Percentiles rank a stretch among this genome's conserved stretches.
Evolutionary conservation across 2,329 filamentous ascomycete genomes (phyloP).

Genomic region (Fusarium sp.): DNA sequence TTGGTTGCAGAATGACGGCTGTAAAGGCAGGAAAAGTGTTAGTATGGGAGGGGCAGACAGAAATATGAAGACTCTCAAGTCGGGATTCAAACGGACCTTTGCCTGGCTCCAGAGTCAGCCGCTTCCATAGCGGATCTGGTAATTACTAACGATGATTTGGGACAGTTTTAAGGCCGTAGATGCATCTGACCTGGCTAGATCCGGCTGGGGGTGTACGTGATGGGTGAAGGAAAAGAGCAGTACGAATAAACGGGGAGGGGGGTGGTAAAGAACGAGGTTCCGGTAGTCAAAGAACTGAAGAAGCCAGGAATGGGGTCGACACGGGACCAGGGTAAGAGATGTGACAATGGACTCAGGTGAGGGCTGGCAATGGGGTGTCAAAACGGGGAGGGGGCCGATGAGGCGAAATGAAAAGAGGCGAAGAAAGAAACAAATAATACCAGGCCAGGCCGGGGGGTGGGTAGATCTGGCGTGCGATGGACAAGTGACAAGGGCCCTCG

Average conservation of each 20-base stretch:
- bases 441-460: constrained; percentile 41
- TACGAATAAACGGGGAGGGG: constrained; percentile 37
- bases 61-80: constrained; percentile 42
- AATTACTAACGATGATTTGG: constrained; percentile 53
- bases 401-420: constrained; percentile 44
- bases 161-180: constrained; percentile 52
- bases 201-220: constrained; percentile 44
- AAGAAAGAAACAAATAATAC: constrained; percentile 44
- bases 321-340: constrained; percentile 46
- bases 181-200: constrained; percentile 54
- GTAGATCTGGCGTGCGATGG: constrained; percentile 53
- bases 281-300: constrained; percentile 40
- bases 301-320: constrained; percentile 48
- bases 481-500: constrained; percentile 49
- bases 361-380: constrained; percentile 44
- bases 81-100: constrained; percentile 53
- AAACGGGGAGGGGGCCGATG: constrained; percentile 40
- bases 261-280: constrained; percentile 40
- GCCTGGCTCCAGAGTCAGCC: constrained; percentile 54
- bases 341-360: constrained; percentile 48
- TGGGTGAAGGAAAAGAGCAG: constrained; percentile 36
- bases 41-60: constrained; percentile 46
- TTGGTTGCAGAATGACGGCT: constrained; percentile 46
- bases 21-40: constrained; percentile 42
- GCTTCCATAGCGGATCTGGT: constrained; percentile 57